Evolutionary conservation across 169 alveolate genomes (phyloP), one percentile per base, ranked within the genome.

Genomic region (Nephromyces sp.): DNA sequence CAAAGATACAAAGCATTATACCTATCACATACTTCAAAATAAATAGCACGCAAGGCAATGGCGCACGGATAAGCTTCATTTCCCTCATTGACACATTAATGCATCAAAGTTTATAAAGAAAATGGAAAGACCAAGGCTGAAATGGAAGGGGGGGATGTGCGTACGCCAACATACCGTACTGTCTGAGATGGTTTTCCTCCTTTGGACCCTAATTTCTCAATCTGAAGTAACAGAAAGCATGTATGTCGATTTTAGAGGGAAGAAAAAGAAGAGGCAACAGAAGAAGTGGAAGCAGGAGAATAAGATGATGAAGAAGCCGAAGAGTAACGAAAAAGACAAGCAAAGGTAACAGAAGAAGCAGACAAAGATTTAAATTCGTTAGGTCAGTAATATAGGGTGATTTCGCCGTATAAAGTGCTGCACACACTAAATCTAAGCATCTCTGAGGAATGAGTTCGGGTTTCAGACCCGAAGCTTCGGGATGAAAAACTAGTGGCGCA

Each of bases 221-320:
- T 43, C 57, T 43, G n/a, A 43, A 21, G 8, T 8, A 8, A 8
- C 29, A 62, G 43, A 62, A 53, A 62, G 68, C 4, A 4, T 32
- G 52, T 66, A 66, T 4, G 63, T 32, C 68, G 65, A 6, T 5
- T 25, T 4, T 25, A 66, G 65, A 31, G 67, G 52, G 72, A 66
- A 15, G 52, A 4, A 66, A 31, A 4, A 30, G 8, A 31, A 66
- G 28, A 30, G 67, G 28, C 30, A 8, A 31, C 5, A 21, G 21
- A 35, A 8, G 72, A 4, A 5, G 5, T 4, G 68, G 69, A 66
- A 4, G 68, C 29, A 25, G 15, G 72, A 24, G 67, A 32, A 35
- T 35, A 68, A 65, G 67, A 21, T 5, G 63, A 66, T 43, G n/a
- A 43, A n/a, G n/a, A 15, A 43, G n/a, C 15, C 25, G n/a, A 43